phyloP scores from a whole-genome alignment of 1,139 yeast species.

The Pichia sp. region DNA sequence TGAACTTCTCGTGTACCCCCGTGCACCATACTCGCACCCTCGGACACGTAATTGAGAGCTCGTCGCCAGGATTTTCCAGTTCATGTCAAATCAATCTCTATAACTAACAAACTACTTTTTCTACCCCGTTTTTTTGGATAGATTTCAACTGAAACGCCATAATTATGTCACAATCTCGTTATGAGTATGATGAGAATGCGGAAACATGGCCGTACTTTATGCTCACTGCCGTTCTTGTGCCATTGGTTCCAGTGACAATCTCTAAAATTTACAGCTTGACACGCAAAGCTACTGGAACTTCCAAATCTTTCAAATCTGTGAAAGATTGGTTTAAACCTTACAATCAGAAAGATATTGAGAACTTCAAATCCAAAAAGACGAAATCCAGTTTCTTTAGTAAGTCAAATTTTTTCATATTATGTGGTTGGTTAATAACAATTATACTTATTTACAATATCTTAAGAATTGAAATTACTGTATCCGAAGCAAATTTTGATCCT shows the following conservation, averaged over 20 bases:
- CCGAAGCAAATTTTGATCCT: constrained; percentile 67
- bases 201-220: constrained; percentile 96
- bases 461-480: constrained; percentile 31
- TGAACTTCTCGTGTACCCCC: too few relatives aligned
- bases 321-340: constrained; percentile 30
- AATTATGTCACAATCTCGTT: constrained; percentile 36
- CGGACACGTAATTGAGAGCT: too few relatives aligned
- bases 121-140: too few relatives aligned
- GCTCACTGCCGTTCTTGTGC: constrained; percentile 59
- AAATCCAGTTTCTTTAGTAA: constrained; percentile 35
- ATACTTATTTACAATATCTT: constrained; percentile 44
- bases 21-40: too few relatives aligned
- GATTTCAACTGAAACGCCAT: too few relatives aligned
- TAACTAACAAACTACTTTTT: too few relatives aligned
- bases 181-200: constrained; percentile 81
- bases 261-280: constrained; percentile 14
- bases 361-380: constrained; percentile 35
- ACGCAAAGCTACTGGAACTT: constrained; percentile 5
- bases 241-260: constrained; percentile 64
- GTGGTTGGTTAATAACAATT: constrained; percentile 65
- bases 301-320: constrained; percentile 11
- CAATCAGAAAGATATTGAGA: constrained; percentile 36
- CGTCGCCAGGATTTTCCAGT: too few relatives aligned
- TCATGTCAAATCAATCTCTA: too few relatives aligned
- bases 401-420: constrained; percentile 38